Conservation (phyloP, 2,329 filamentous ascomycete genomes). For the Aspergillus chevalieri region DNA sequence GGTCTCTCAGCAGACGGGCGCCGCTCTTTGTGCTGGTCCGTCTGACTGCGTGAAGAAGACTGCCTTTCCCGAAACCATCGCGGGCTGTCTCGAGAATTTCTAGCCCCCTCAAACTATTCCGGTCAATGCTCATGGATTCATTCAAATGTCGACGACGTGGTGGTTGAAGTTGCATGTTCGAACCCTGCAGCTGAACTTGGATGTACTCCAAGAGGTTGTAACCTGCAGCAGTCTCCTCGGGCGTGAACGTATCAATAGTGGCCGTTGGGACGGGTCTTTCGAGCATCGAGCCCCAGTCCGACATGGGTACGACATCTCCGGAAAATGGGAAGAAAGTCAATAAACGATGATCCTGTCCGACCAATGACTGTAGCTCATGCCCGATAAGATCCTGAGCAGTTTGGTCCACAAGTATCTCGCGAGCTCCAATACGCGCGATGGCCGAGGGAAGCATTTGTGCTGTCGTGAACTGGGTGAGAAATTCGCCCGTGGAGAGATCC, state of each 20-base stretch:
- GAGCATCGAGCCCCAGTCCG: constrained; percentile 69
- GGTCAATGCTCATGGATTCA: constrained; percentile 85
- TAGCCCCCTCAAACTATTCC: constrained; percentile 79
- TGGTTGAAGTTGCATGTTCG: constrained; percentile 74
- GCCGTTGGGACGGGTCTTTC: constrained; percentile 61
- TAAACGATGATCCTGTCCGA: constrained; percentile 68
- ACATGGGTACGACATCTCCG: constrained; percentile 43
- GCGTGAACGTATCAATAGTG: constrained; percentile 53
- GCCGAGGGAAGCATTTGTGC: constrained; percentile 69
- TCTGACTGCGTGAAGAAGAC: constrained; percentile 81
- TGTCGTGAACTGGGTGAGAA: constrained; percentile 74
- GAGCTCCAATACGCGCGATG: constrained; percentile 73
- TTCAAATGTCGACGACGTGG: constrained; percentile 67
- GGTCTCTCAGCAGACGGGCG: constrained; percentile 72
- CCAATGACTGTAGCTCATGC: constrained; percentile 58
- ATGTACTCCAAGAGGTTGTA: constrained; percentile 81
- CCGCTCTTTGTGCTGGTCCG: constrained; percentile 89
- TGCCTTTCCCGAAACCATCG: constrained; percentile 73
- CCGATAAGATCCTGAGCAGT: constrained; percentile 52
- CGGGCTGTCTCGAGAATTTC: constrained; percentile 83
- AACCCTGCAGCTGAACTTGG: constrained; percentile 66
- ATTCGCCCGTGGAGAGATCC: constrained; percentile 90
- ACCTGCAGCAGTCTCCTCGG: constrained; percentile 68
- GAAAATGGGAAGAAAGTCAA: constrained; percentile 62
- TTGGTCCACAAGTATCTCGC: constrained; percentile 75